A percentile compares a stretch with the other conserved stretches of the same genome.
phyloP scores from a whole-genome alignment of 345 rosid genomes.

The Gossypium raimondii region DNA sequence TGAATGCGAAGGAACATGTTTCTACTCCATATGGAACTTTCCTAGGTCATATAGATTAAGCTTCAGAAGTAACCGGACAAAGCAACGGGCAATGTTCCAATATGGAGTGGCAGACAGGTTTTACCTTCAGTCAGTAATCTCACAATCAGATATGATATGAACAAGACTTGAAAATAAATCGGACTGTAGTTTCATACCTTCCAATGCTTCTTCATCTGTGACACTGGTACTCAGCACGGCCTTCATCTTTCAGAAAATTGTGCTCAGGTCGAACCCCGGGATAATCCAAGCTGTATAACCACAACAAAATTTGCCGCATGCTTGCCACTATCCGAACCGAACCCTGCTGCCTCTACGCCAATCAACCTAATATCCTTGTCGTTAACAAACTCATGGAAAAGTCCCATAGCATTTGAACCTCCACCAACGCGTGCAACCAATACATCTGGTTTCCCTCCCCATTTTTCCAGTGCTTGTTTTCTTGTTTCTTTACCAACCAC shows the following conservation, averaged over 20 bases:
- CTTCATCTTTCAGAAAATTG: conserved; percentile 79
- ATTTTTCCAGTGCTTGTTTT: conserved; percentile 76
- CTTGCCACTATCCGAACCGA: conserved; percentile 85
- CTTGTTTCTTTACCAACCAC: conserved; percentile 88
- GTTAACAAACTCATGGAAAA: conserved; percentile 82
- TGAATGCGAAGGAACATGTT: background rate
- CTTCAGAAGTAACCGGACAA: background rate
- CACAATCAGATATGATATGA: background rate
- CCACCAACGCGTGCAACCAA: conserved; percentile 89
- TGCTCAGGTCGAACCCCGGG: conserved; percentile 99
- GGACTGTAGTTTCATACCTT: conserved; percentile 40
- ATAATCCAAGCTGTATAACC: conserved; percentile 68
- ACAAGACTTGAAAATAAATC: background rate
- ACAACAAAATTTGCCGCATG: conserved; percentile 39
- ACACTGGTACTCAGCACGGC: conserved; percentile 83
- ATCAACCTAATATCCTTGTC: conserved; percentile 74
- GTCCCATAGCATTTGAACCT: conserved; percentile 93
- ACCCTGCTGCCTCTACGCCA: conserved; percentile 95
- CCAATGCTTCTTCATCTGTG: conserved; percentile 87
- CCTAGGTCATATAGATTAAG: background rate
- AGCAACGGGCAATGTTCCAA: background rate
- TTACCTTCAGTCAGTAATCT: background rate
- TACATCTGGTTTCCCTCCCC: conserved; percentile 95
- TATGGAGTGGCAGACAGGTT: background rate
- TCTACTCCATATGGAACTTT: background rate